These are phyloP conservation scores for Aspergillus aculeatinus DNA, from an alignment of 2,329 filamentous ascomycete genomes.

Conservation along the genomic window DNA sequence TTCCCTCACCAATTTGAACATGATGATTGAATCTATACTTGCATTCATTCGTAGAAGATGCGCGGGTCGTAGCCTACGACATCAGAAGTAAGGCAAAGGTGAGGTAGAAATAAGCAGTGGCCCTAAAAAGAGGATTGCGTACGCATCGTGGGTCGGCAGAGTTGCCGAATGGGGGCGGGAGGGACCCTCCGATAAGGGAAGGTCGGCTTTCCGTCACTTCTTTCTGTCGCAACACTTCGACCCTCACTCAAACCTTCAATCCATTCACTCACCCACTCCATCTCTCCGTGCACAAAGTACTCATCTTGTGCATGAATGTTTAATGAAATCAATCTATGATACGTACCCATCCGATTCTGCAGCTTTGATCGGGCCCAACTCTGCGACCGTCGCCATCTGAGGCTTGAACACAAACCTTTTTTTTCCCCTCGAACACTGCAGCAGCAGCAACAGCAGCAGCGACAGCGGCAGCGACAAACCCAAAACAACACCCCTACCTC, in stretches of 20 bases:
- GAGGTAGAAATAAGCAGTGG: conserved; percentile 2
- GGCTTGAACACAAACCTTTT: background rate
- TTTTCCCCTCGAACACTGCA: background rate
- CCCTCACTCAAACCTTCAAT: background rate
- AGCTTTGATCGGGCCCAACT: background rate
- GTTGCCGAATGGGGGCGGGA: conserved; percentile 8
- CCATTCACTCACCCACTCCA: background rate
- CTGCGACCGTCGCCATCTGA: background rate
- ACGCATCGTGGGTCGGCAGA: conserved; percentile 4
- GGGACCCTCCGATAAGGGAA: conserved; percentile 3
- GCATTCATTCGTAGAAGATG: background rate
- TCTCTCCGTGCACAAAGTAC: too few species aligned
- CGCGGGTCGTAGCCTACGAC: background rate
- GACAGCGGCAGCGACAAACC: background rate
- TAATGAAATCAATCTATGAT: too few species aligned
- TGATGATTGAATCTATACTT: background rate
- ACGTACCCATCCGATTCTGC: background rate
- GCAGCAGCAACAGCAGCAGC: background rate
- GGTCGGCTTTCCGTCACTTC: background rate
- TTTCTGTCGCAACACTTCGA: background rate
- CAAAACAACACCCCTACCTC: background rate
- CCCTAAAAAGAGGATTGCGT: background rate
- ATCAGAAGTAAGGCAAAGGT: background rate
- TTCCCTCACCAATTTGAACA: background rate
- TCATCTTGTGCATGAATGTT: background rate